These are phyloP conservation scores for Aspergillus leporis DNA, from an alignment of 495 filamentous ascomycete genomes.

Conservation along the genomic window DNA sequence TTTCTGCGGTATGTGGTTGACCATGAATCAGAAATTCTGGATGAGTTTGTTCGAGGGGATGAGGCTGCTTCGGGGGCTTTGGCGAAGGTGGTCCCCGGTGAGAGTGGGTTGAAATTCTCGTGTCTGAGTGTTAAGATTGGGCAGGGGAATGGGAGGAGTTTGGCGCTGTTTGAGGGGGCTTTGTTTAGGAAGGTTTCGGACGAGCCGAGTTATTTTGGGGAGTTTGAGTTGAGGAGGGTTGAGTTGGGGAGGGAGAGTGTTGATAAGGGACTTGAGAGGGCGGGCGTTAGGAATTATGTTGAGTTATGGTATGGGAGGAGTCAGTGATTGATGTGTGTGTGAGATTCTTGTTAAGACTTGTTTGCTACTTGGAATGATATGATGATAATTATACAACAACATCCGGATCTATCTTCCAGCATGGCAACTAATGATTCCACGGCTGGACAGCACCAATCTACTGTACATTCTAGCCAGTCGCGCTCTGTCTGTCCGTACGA, in stretches of 20 bases:
- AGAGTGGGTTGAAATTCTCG: conserved; percentile 16
- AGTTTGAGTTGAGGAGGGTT: conserved; percentile 55
- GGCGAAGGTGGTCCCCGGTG: conserved; percentile 9
- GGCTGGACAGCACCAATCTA: no score
- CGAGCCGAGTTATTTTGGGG: conserved; percentile 65
- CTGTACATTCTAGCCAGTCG: no score
- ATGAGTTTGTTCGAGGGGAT: conserved; percentile 53
- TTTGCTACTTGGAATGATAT: no score
- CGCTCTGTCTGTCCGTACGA: no score
- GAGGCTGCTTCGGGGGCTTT: conserved; percentile 17
- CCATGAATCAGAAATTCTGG: conserved; percentile 51
- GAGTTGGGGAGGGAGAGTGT: conserved; percentile 30
- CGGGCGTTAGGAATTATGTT: conserved; percentile 40
- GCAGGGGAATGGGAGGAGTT: conserved; percentile 53
- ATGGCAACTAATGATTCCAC: no score
- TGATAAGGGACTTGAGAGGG: conserved; percentile 24
- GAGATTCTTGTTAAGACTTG: no score
- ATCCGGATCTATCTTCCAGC: no score
- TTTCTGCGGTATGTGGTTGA: conserved; percentile 66
- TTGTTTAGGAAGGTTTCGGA: conserved; percentile 52
- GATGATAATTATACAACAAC: no score
- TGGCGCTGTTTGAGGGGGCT: conserved; percentile 60
- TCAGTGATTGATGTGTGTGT: conserved; percentile 18
- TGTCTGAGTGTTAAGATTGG: conserved; percentile 64
- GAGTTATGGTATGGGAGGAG: conserved; percentile 39